phyloP scores from a whole-genome alignment of 2,329 filamentous ascomycete species.

The Pseudogymnoascus sp. region DNA sequence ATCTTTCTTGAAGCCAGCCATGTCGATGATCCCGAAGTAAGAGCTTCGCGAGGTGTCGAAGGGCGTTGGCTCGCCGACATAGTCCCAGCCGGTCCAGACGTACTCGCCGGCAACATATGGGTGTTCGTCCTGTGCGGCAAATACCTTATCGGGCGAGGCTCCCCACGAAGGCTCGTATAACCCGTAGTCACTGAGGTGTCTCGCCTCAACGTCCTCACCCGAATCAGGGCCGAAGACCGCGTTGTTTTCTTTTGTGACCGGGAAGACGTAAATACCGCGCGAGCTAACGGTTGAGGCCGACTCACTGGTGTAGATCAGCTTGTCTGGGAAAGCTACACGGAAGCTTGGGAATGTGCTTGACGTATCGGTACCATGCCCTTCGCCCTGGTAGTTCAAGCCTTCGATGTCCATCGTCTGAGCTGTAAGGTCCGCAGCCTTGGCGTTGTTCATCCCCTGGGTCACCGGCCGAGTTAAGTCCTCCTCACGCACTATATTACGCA shows the following conservation, averaged over 20 bases:
- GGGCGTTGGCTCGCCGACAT: conserved; percentile 44
- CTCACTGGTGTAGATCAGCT: conserved; percentile 40
- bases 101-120: conserved; percentile 47
- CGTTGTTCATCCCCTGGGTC: conserved; percentile 42
- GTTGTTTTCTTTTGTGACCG: conserved; percentile 35
- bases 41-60: conserved; percentile 42
- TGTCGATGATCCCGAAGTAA: conserved; percentile 50
- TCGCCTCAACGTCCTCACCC: conserved; percentile 32
- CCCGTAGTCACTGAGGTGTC: conserved; percentile 44
- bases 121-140: conserved; percentile 39
- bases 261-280: conserved; percentile 46
- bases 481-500: conserved; percentile 36
- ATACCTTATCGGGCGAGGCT: conserved; percentile 47
- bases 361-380: conserved; percentile 35
- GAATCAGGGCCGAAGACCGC: conserved; percentile 33
- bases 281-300: conserved; percentile 40
- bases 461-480: conserved; percentile 42
- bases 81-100: conserved; percentile 46
- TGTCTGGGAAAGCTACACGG: conserved; percentile 38
- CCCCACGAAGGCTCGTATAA: conserved; percentile 42
- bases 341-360: conserved; percentile 35
- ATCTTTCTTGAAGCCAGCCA: conserved; percentile 51
- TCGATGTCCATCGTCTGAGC: conserved; percentile 39
- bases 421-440: conserved; percentile 34
- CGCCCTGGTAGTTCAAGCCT: conserved; percentile 50